phyloP scores from a whole-genome alignment of 2,329 filamentous ascomycete genomes.

The Diaporthe citriasiana region DNA sequence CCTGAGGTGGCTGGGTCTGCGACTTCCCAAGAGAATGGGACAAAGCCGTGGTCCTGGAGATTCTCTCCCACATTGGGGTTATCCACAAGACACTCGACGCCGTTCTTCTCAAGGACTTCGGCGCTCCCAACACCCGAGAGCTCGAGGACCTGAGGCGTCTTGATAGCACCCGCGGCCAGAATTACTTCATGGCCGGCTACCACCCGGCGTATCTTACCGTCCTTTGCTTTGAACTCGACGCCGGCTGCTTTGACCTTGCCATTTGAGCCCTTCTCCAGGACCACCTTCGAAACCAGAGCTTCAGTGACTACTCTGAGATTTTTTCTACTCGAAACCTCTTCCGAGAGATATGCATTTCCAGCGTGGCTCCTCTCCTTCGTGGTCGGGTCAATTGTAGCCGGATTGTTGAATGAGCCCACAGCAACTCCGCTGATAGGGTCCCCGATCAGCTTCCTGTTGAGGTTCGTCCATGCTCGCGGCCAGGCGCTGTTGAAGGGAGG shows the following conservation, averaged over 20 bases:
- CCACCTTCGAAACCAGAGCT: slow-evolving; percentile 47
- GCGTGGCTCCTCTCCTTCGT: slow-evolving; percentile 41
- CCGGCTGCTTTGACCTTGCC: slow-evolving; percentile 44
- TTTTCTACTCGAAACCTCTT: slow-evolving; percentile 31
- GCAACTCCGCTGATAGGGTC: slow-evolving; percentile 36
- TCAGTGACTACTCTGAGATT: slow-evolving; percentile 44
- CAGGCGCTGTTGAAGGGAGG: slow-evolving; percentile 52
- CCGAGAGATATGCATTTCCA: slow-evolving; percentile 41
- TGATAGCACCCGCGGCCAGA: slow-evolving; percentile 51
- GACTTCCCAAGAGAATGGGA: slow-evolving; percentile 49
- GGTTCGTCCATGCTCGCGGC: slow-evolving; percentile 53
- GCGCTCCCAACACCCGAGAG: slow-evolving; percentile 49
- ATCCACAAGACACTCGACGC: slow-evolving; percentile 52
- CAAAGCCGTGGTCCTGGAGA: slow-evolving; percentile 55
- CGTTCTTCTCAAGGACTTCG: slow-evolving; percentile 53
- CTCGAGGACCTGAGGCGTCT: slow-evolving; percentile 46
- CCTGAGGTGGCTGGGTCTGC: slow-evolving; percentile 50
- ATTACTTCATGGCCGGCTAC: slow-evolving; percentile 47
- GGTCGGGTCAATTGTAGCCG: slow-evolving; percentile 40
- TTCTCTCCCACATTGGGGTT: slow-evolving; percentile 56
- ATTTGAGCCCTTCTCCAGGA: slow-evolving; percentile 37
- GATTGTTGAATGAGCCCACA: slow-evolving; percentile 38
- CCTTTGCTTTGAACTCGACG: slow-evolving; percentile 45
- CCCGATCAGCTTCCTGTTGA: slow-evolving; percentile 30
- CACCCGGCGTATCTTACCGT: slow-evolving; percentile 42